Base-by-base conservation (phyloP, 108 stramenopile genomes). In the Bacterosira constricta region DNA sequence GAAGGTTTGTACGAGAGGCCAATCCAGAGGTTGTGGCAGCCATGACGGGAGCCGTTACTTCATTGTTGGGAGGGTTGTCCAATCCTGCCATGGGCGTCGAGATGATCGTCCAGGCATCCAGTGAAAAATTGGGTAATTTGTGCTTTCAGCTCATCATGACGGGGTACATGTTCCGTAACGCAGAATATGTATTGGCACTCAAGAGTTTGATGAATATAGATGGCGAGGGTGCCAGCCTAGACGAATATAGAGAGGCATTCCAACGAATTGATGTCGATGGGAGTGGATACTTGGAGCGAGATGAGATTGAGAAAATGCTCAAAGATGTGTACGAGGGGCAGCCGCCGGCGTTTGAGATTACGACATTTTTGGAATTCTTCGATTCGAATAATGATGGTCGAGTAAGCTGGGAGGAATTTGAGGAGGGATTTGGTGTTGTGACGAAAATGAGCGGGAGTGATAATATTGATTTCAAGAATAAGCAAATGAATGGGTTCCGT, bases 81-180 rank as follows among this genome's bases (percentile, higher is more conserved):
- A 89, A 77, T 70, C 95, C 92, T 1, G 45, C 69, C 52, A 81
- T 79, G 75, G 81, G 82, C 15, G 64, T 90, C 4, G 92, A 93
- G 51, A 73, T 78, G 0, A 64, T 88, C 15, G 90, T 92, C 51
- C 87, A 87, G 60, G 86, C 90, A 0, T 81, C 73, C 11, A 85
- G 89, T 13, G 95, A 96, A 38, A 92, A 90, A 63, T 74, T 96
- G 23, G 88, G 83, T 1, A 87, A 83, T 13, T 69, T 85, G 8
- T 94, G 90, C 73, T 91, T 93, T 66, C 93, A 91, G 67, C 63
- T 96, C 15, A 90, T 91, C 75, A 96, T 96, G 93, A 96, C 91
- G 4, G 95, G 87, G 8, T 93, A 91, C 70, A 86, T 96, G 91
- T 94, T 94, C 50, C 90, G 95, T 9, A 96, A 96, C 66, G 95